Conservation (phyloP, 1,284 basidiomycete species). For the Melampsora occidentalis region DNA sequence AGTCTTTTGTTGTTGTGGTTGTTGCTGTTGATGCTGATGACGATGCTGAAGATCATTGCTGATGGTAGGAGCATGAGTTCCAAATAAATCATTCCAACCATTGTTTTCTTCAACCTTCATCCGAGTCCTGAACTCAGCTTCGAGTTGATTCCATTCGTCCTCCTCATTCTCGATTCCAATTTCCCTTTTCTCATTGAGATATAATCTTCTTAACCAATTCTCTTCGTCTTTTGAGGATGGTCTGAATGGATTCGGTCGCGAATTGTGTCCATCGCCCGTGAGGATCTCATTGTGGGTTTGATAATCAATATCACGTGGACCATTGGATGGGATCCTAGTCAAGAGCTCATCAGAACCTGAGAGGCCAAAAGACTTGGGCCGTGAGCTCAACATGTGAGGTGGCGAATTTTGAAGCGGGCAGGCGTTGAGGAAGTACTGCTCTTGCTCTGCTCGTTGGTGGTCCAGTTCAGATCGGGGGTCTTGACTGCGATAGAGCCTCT, state of each 20-base stretch:
- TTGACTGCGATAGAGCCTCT: too few relatives aligned
- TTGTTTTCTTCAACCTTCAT: not conserved
- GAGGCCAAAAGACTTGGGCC: too few relatives aligned
- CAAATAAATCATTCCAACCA: too few relatives aligned
- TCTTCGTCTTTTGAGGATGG: not conserved
- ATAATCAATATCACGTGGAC: not conserved
- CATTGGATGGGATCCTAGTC: not conserved
- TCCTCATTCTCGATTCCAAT: not conserved
- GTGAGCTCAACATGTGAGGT: too few relatives aligned
- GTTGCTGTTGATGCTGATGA: not conserved
- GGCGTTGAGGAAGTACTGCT: too few relatives aligned
- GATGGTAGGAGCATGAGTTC: too few relatives aligned
- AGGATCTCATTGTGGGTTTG: not conserved
- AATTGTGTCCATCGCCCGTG: not conserved
- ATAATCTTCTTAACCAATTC: not conserved
- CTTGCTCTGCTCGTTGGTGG: too few relatives aligned
- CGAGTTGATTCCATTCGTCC: slow-evolving; percentile 4
- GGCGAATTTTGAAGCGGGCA: too few relatives aligned
- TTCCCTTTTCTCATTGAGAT: not conserved
- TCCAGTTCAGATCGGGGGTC: too few relatives aligned
- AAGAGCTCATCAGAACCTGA: not conserved
- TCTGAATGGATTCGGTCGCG: not conserved
- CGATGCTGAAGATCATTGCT: not conserved
- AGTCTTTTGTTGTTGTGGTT: not conserved
- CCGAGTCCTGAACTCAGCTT: not conserved